These are phyloP conservation scores for Pseudogymnoascus sp. DNA, from an alignment of 2,329 filamentous ascomycete genomes.

Conservation along the genomic window DNA sequence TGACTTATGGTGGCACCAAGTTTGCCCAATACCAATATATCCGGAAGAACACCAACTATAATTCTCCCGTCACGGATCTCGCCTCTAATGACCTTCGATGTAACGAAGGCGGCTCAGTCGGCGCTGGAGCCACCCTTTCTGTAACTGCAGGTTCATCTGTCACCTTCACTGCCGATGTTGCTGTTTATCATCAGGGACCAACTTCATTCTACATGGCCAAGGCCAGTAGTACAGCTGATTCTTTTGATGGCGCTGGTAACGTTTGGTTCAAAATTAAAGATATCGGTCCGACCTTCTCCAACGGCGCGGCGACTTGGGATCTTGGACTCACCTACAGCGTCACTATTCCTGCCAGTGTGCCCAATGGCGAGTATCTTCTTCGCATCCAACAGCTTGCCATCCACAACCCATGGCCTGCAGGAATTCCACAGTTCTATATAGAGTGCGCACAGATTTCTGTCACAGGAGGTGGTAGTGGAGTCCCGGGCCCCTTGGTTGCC, in stretches of 20 bases:
- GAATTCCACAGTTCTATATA: conserved; percentile 25
- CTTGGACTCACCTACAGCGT: conserved; percentile 22
- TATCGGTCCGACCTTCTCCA: conserved; percentile 26
- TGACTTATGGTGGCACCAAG: conserved; percentile 6
- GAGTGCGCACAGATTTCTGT: conserved; percentile 27
- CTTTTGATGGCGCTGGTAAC: conserved; percentile 30
- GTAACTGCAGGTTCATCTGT: conserved; percentile 8
- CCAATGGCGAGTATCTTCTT: conserved; percentile 26
- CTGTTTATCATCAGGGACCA: conserved; percentile 31
- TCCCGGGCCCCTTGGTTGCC: conserved; percentile 22
- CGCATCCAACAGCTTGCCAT: conserved; percentile 26
- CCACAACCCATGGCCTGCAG: conserved; percentile 26
- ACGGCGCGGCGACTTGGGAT: conserved; percentile 21
- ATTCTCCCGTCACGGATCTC: conserved; percentile 42
- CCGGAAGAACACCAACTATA: conserved; percentile 34
- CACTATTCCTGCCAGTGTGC: conserved; percentile 24
- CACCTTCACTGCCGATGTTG: conserved; percentile 16
- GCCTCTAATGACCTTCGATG: conserved; percentile 39
- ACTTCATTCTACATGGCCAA: conserved; percentile 33
- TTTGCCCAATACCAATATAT: conserved; percentile 32
- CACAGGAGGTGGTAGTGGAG: conserved; percentile 24
- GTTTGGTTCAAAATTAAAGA: conserved; percentile 34
- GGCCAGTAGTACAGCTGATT: conserved; percentile 27
- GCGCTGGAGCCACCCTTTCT: not conserved
- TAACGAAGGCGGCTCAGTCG: conserved; percentile 27